Evolutionary conservation across 2,329 filamentous ascomycete genomes (phyloP).

Genomic region (Nothomitra cinnamomea): DNA sequence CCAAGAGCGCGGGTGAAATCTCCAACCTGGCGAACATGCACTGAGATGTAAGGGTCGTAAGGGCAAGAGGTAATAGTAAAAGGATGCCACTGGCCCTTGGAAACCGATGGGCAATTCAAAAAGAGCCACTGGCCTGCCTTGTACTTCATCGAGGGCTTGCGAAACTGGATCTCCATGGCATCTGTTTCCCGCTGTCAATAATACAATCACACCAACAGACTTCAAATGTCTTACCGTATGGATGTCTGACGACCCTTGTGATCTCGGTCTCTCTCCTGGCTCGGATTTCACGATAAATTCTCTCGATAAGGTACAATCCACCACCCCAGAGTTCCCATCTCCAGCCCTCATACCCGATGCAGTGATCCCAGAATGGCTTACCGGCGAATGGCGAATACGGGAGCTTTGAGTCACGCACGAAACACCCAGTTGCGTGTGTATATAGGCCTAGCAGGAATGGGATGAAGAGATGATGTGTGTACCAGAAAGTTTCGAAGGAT

Average conservation of each 20-base stretch:
- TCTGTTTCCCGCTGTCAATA: constrained; percentile 31
- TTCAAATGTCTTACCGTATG: constrained; percentile 49
- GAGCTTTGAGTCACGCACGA: constrained; percentile 65
- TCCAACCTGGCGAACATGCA: constrained; percentile 91
- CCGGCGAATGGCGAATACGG: constrained; percentile 74
- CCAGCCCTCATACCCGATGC: constrained; percentile 91
- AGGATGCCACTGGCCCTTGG: constrained; percentile 87
- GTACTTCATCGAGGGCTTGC: constrained; percentile 92
- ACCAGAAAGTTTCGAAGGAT: constrained; percentile 98
- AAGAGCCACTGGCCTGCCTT: constrained; percentile 98
- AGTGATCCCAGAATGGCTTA: constrained; percentile 71
- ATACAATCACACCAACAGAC: constrained; percentile 1
- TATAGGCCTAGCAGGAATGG: constrained; percentile 88
- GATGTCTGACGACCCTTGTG: constrained; percentile 84
- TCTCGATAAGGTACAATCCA: constrained; percentile 70
- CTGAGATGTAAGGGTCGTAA: constrained; percentile 82
- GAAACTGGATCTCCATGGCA: constrained; percentile 93
- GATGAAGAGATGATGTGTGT: constrained; percentile 96
- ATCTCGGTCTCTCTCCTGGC: constrained; percentile 73
- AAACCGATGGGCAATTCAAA: constrained; percentile 80
- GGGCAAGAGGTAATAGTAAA: constrained; percentile 99
- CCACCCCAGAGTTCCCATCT: constrained; percentile 86
- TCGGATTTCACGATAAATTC: constrained; percentile 80
- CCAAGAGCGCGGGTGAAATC: constrained; percentile 93
- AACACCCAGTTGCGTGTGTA: constrained; percentile 90